Percentiles rank a stretch among this genome's conserved stretches.
These are phyloP conservation scores for Elongisporangium senticosum DNA, from an alignment of 352 stramenopile genomes.

Conservation along the genomic window DNA sequence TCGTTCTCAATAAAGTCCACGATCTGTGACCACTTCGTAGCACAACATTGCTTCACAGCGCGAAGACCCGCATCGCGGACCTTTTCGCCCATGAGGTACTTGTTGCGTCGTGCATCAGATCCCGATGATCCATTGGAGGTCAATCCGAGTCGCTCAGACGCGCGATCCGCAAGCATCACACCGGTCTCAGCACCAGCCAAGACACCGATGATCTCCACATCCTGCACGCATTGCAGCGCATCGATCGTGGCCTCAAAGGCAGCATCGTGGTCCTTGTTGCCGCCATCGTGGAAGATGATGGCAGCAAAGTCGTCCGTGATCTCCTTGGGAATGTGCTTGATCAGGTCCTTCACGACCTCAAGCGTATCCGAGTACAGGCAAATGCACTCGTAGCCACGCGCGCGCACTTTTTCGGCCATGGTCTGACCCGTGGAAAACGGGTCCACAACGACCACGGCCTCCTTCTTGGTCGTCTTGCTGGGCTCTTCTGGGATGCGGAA, in stretches of 20 bases:
- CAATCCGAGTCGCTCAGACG: conserved; percentile 85
- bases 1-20: conserved; percentile 76
- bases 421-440: conserved; percentile 94
- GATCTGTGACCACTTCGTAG: conserved; percentile 78
- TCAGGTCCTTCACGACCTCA: conserved; percentile 63
- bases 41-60: conserved; percentile 69
- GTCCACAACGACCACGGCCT: conserved; percentile 92
- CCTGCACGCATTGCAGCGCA: conserved; percentile 26
- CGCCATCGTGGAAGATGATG: conserved; percentile 69
- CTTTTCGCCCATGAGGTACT: conserved; percentile 87
- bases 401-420: conserved; percentile 83
- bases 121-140: conserved; percentile 81
- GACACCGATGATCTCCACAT: conserved; percentile 69
- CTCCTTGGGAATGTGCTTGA: conserved; percentile 52
- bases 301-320: conserved; percentile 49
- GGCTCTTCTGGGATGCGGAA: conserved; percentile 53
- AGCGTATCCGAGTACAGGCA: conserved; percentile 79
- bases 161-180: conserved; percentile 86
- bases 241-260: conserved; percentile 31
- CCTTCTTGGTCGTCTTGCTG: conserved; percentile 17
- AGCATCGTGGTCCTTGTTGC: conserved; percentile 17
- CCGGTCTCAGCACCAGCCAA: conserved; percentile 91
- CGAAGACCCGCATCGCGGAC: conserved; percentile 64
- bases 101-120: conserved; percentile 85
- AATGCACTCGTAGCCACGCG: conserved; percentile 79